Percentiles rank a stretch among this genome's conserved stretches.
Evolutionary conservation across 768 basidiomycete species (phyloP).

Genomic region (Trichaptum fuscoviolaceum): DNA sequence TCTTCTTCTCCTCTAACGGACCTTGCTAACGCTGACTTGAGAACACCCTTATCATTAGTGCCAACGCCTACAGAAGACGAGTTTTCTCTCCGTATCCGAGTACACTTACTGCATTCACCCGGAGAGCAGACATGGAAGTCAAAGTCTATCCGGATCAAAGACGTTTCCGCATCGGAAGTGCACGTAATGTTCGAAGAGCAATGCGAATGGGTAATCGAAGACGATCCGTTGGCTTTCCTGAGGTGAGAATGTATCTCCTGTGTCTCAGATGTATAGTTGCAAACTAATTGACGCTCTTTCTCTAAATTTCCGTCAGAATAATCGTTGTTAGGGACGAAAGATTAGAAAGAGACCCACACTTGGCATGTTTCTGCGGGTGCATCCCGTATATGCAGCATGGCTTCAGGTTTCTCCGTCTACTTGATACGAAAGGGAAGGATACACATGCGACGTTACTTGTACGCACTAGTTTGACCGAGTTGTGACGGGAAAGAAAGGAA

Average conservation of each 20-base stretch:
- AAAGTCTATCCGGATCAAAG: slow-evolving; percentile 31
- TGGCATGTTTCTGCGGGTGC: slow-evolving; percentile 48
- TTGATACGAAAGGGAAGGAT: slow-evolving; percentile 45
- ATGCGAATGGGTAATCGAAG: slow-evolving; percentile 46
- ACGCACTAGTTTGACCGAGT: not conserved
- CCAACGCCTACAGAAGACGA: slow-evolving; percentile 40
- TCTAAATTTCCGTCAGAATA: slow-evolving; percentile 23
- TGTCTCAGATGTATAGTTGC: too few relatives aligned
- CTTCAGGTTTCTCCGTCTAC: slow-evolving; percentile 45
- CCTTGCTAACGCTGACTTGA: not conserved
- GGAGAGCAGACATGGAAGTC: slow-evolving; percentile 41
- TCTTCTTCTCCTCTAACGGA: not conserved
- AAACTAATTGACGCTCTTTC: slow-evolving; percentile 7
- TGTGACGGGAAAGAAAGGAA: not conserved
- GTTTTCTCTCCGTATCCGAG: slow-evolving; percentile 39
- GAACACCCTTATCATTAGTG: slow-evolving; percentile 16
- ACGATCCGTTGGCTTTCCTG: slow-evolving; percentile 49
- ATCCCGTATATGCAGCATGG: slow-evolving; percentile 40
- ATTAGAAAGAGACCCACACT: slow-evolving; percentile 38
- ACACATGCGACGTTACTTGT: slow-evolving; percentile 26
- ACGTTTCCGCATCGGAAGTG: slow-evolving; percentile 24
- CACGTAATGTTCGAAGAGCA: slow-evolving; percentile 35
- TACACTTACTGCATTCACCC: slow-evolving; percentile 38
- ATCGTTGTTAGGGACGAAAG: slow-evolving; percentile 33
- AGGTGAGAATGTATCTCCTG: slow-evolving; percentile 29